Conservation (phyloP, 371 early-diverging fungal genomes). For the Chytridium lagenaria region DNA sequence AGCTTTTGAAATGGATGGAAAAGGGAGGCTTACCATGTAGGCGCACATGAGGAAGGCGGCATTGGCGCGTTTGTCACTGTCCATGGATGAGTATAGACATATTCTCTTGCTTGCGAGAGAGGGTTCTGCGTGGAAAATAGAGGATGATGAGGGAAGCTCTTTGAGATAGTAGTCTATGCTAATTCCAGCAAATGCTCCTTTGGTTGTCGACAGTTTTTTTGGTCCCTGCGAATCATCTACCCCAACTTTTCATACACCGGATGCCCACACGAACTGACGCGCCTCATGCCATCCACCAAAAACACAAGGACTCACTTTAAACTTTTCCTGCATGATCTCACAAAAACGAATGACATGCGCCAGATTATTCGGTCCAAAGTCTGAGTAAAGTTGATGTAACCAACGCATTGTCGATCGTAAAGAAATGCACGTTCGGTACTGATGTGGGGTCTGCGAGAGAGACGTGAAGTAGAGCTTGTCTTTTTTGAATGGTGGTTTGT, state of each 20-base stretch:
- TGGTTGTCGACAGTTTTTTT: no score
- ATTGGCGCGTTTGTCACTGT: conserved; percentile 61
- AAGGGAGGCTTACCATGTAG: conserved; percentile 60
- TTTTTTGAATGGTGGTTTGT: conserved; percentile 4
- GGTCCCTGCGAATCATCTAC: no score
- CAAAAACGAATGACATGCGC: conserved; percentile 64
- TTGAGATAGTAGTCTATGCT: no score
- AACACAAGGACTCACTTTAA: conserved; percentile 39
- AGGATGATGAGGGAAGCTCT: no score
- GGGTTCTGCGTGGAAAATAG: conserved; percentile 48
- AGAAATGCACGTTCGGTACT: conserved; percentile 49
- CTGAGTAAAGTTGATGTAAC: conserved; percentile 59
- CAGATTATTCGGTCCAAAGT: conserved; percentile 70
- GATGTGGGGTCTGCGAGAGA: conserved; percentile 40
- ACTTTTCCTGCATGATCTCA: conserved; percentile 58
- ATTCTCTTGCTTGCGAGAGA: conserved; percentile 52
- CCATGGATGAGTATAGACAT: conserved; percentile 56
- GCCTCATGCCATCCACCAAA: no score
- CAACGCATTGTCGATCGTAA: conserved; percentile 51
- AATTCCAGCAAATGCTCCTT: no score
- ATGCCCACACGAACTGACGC: no score
- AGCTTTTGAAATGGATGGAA: not conserved
- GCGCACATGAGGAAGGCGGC: conserved; percentile 64
- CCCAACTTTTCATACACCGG: no score
- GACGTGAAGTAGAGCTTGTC: conserved; percentile 56